A percentile compares a stretch with the other conserved stretches of the same genome.
phyloP scores from a whole-genome alignment of 2,329 filamentous ascomycete species.

The Grosmannia huntii region DNA sequence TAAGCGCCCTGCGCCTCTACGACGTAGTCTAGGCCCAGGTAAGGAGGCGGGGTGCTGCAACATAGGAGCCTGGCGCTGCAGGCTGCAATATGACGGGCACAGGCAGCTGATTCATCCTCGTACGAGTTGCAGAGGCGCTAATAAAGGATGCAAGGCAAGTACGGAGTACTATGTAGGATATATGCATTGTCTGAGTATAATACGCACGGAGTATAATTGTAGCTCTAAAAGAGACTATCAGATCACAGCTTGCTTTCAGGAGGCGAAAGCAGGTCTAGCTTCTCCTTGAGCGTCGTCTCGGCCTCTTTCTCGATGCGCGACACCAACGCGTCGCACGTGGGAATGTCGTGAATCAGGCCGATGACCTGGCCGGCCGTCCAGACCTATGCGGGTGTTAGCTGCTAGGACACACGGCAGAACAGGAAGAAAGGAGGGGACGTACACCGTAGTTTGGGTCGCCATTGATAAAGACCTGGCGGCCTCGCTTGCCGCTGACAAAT shows the following conservation, averaged over 20 bases:
- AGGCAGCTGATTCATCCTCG: background rate
- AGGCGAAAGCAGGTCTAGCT: constrained; percentile 39
- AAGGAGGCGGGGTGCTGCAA: background rate
- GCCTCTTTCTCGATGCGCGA: constrained; percentile 68
- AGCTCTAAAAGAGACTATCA: background rate
- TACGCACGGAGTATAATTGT: background rate
- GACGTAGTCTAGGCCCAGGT: background rate
- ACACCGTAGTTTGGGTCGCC: constrained; percentile 85
- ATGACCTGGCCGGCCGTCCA: constrained; percentile 98
- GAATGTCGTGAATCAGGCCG: constrained; percentile 72
- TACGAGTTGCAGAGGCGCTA: background rate
- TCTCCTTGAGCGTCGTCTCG: constrained; percentile 49
- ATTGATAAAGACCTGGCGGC: constrained; percentile 80
- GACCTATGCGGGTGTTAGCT: constrained; percentile 41
- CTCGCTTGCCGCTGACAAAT: constrained; percentile 80
- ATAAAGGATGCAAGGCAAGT: too few relatives aligned
- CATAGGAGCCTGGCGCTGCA: background rate
- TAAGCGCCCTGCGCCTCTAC: background rate
- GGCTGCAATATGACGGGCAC: background rate
- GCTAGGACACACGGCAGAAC: constrained; percentile 1
- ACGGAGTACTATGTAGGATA: too few relatives aligned
- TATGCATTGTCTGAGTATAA: too few relatives aligned
- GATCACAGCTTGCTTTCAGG: constrained; percentile 42
- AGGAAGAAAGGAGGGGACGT: constrained; percentile 26
- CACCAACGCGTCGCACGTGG: constrained; percentile 57